Percentiles rank a stretch among this genome's conserved stretches.
Evolutionary conservation across 2,329 filamentous ascomycete genomes (phyloP).

Genomic region (Aspergillus sp.): DNA sequence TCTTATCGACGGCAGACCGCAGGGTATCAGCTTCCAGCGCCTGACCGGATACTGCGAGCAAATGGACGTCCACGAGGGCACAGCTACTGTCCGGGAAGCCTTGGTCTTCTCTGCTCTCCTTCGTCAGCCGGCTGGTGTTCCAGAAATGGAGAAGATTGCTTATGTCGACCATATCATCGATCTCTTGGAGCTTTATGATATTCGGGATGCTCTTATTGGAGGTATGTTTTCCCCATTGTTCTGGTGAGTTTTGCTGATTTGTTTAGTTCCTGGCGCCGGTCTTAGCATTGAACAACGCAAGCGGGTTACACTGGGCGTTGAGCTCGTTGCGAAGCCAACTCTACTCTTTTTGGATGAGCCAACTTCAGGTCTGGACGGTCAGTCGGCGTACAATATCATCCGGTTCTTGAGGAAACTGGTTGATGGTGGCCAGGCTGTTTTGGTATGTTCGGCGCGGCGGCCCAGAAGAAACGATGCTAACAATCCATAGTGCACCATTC

Average conservation of each 20-base stretch:
- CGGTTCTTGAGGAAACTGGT: constrained; percentile 70
- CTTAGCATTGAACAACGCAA: constrained; percentile 70
- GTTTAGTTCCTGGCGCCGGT: constrained; percentile 55
- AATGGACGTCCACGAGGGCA: constrained; percentile 67
- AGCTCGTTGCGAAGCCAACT: constrained; percentile 64
- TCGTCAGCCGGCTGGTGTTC: constrained; percentile 60
- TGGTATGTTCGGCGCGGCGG: constrained; percentile 46
- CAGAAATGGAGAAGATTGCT: constrained; percentile 63
- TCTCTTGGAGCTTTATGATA: constrained; percentile 66
- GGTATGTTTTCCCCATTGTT: constrained; percentile 27
- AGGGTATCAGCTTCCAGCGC: constrained; percentile 53
- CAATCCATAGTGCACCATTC: constrained; percentile 59
- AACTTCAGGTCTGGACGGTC: constrained; percentile 67
- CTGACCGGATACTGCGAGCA: constrained; percentile 62
- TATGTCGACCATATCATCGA: constrained; percentile 70
- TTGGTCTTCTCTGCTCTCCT: constrained; percentile 67
- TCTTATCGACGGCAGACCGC: constrained; percentile 48
- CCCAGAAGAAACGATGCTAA: too few species aligned
- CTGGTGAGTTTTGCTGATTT: constrained; percentile 14
- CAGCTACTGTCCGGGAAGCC: constrained; percentile 67
- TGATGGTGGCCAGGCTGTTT: constrained; percentile 67
- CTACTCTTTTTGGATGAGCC: constrained; percentile 66
- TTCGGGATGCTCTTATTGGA: constrained; percentile 67
- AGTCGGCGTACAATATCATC: constrained; percentile 61
- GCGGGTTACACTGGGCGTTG: constrained; percentile 64